Evolutionary conservation across 2,329 filamentous ascomycete species (phyloP), one percentile per base, ranked within the genome.

Genomic region (Penicillium decumbens): DNA sequence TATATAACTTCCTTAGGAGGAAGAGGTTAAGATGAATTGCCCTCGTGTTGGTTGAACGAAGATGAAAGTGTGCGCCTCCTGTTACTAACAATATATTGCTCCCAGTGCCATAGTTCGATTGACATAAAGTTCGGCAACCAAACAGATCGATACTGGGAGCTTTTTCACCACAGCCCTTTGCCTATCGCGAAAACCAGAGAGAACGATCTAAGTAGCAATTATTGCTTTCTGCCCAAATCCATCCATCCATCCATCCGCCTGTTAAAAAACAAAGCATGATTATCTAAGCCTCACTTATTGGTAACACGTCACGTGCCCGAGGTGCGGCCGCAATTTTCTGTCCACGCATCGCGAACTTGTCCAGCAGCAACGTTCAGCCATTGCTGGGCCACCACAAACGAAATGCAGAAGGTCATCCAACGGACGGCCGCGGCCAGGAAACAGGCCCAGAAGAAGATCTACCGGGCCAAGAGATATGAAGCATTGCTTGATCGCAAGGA

Each of bases 381-480:
- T 65, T 65, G 63, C 63, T 61, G 60, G 52, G 58, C 60, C 56
- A 59, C 59, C 49, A 50, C 55, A 35, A 50, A 54, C 63, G 71
- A 56, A 55, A 89, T 89, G 87, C 82, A 89, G 73, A 87, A 85
- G 71, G 76, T 89, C 55, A 75, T 84, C 55, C 81, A 81, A 62
- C 82, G 84, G 59, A 82, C 84, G 47, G 75, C 79, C 48, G 77
- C 85, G 67, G 85, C 85, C 58, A 78, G 86, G 72, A 82, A 80
- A 68, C 82, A 85, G 72, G 80, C 77, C 47, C 62, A 70, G 25
- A 65, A 68, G 32, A 76, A 72, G 50, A 63, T 68, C 30, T 72
- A 75, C 54, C 72, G 77, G 54, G 70, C 75, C 50, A 54, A 72
- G 42, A 65, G 61, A 54, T 68, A 70, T 49, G 68, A 71, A 48